These are phyloP conservation scores for Phalaenopsis equestris DNA, from an alignment of 106 monocot genomes.

Conservation along the genomic window DNA sequence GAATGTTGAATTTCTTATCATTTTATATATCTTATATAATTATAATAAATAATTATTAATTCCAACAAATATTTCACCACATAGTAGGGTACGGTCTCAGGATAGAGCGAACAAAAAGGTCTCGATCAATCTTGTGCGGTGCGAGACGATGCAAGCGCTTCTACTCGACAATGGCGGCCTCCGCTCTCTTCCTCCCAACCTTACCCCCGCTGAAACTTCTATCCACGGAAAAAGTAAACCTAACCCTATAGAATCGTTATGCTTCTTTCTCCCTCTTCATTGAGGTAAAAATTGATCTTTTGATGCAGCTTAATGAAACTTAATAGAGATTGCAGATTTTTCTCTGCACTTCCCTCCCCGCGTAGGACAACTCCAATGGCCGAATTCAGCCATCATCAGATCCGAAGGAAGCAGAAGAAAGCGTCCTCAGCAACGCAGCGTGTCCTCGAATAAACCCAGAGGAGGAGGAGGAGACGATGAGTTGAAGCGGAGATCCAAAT, in stretches of 20 bases:
- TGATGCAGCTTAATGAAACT: constrained; percentile 65
- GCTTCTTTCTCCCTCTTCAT: constrained; percentile 4
- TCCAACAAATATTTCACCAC: too few species aligned
- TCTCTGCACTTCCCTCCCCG: constrained; percentile 8
- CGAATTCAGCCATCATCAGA: constrained; percentile 13
- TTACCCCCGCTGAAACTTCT: not conserved
- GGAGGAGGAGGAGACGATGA: constrained; percentile 9
- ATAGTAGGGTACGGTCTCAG: not conserved
- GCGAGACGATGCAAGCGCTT: constrained; percentile 8
- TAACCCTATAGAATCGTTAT: not conserved
- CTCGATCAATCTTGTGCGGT: not conserved
- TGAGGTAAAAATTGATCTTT: constrained; percentile 29
- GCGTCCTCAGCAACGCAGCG: constrained; percentile 9
- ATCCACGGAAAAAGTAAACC: constrained; percentile 4
- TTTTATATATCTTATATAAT: too few species aligned
- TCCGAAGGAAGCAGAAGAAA: constrained; percentile 37
- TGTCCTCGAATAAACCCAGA: constrained; percentile 9
- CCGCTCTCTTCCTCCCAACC: not conserved
- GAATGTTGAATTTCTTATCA: too few species aligned
- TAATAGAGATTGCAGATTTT: constrained; percentile 55
- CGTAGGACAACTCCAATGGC: not conserved
- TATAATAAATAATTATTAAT: too few species aligned
- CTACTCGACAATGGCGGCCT: constrained; percentile 3
- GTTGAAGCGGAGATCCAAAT: constrained; percentile 13
- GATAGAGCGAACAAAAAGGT: not conserved